Percentiles rank a stretch among this genome's conserved stretches.
These are phyloP conservation scores for Cyclanthera cordifolia DNA, from an alignment of 306 rosid genomes.

Conservation along the genomic window DNA sequence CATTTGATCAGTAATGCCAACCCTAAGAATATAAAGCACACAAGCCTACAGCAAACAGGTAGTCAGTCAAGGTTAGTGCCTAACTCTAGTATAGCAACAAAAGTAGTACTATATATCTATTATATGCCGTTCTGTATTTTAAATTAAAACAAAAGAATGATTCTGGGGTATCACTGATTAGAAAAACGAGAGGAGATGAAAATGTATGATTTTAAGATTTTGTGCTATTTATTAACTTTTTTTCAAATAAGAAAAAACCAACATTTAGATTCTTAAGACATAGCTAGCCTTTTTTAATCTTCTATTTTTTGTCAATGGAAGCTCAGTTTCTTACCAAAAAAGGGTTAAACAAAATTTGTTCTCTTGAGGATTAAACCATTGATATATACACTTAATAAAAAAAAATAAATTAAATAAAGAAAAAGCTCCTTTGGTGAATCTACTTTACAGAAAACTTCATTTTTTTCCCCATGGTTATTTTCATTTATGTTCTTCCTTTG, in stretches of 20 bases:
- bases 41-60: slow-evolving; percentile 70
- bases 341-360: no score
- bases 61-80: no score
- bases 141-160: not conserved
- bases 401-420: no score
- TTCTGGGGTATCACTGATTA: not conserved
- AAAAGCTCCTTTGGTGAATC: no score
- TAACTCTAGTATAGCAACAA: not conserved
- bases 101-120: not conserved
- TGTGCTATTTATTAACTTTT: not conserved
- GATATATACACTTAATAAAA: not conserved
- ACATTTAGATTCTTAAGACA: no score
- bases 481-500: not conserved
- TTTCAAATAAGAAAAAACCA: not conserved
- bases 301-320: no score
- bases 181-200: not conserved
- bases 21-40: slow-evolving; percentile 80
- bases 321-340: no score
- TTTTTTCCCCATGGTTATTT: not conserved
- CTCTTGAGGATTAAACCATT: not conserved
- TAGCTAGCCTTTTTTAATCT: no score
- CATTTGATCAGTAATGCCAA: slow-evolving; percentile 93
- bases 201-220: not conserved
- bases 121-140: not conserved
- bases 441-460: not conserved